These are phyloP conservation scores for Lactifluus rugatus DNA, from an alignment of 768 basidiomycete species.

Conservation along the genomic window DNA sequence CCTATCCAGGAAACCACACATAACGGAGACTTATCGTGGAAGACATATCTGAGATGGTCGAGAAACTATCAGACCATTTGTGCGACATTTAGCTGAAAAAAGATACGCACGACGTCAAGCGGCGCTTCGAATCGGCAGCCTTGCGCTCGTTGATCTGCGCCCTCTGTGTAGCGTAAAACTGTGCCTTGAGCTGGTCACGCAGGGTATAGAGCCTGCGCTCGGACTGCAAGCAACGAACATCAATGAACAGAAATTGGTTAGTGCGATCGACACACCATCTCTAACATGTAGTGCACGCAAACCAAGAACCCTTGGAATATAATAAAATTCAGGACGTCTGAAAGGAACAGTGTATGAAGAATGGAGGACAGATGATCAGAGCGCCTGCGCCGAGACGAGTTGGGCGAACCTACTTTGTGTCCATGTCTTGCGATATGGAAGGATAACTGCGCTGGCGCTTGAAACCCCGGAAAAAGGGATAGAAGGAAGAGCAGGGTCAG, in stretches of 20 bases:
- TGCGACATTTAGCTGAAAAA: conserved; percentile 18
- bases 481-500: conserved; percentile 27
- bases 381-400: neutral
- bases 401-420: conserved; percentile 29
- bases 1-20: conserved; percentile 23
- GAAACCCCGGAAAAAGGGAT: conserved; percentile 20
- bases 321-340: conserved; percentile 60
- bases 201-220: conserved; percentile 42
- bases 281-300: conserved; percentile 46
- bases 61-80: neutral
- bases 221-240: conserved; percentile 21
- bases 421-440: conserved; percentile 32
- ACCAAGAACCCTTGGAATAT: conserved; percentile 77
- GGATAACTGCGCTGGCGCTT: conserved; percentile 29
- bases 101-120: conserved; percentile 62
- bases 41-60: conserved; percentile 46
- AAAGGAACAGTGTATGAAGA: neutral
- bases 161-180: conserved; percentile 52
- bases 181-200: conserved; percentile 45
- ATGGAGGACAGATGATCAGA: conserved; percentile 6
- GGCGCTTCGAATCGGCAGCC: conserved; percentile 70
- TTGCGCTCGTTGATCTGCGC: conserved; percentile 52
- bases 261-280: conserved; percentile 28
- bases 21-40: conserved; percentile 53
- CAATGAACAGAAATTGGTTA: neutral